Evolutionary conservation across 768 basidiomycete genomes (phyloP).

Genomic region (Tulasnella sp.): DNA sequence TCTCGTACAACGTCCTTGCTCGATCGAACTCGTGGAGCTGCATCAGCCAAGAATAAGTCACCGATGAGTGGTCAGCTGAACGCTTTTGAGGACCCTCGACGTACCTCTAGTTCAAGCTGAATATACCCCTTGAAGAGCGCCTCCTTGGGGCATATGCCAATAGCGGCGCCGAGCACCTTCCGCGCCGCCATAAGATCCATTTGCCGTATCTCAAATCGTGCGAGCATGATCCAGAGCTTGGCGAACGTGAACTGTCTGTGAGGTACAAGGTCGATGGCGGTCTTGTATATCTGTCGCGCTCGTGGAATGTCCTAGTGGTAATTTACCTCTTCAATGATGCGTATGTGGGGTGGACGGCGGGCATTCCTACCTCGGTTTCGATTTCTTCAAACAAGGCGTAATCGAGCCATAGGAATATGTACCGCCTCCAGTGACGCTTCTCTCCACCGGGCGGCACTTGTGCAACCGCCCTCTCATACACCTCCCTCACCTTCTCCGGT

Average conservation of each 20-base stretch:
- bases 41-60: not conserved
- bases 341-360: not conserved
- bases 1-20: conserved; percentile 83
- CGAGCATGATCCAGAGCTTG: conserved; percentile 89
- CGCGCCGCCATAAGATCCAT: conserved; percentile 74
- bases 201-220: conserved; percentile 81
- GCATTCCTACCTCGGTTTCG: conserved; percentile 58
- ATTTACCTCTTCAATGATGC: not conserved
- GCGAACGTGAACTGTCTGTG: conserved; percentile 97
- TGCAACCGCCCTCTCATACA: conserved; percentile 92
- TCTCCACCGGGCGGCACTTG: conserved; percentile 91
- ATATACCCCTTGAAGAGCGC: conserved; percentile 97
- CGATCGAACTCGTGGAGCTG: conserved; percentile 92
- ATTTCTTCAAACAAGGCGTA: conserved; percentile 97
- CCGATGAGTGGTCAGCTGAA: not conserved
- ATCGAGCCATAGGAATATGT: conserved; percentile 87
- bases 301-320: conserved; percentile 62
- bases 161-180: conserved; percentile 77
- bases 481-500: conserved; percentile 78
- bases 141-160: conserved; percentile 96
- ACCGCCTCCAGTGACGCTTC: conserved; percentile 84
- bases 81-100: too few species aligned
- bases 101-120: conserved; percentile 79
- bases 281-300: conserved; percentile 84
- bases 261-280: conserved; percentile 76